These are phyloP conservation scores for Verticillium nonalfalfae DNA, from an alignment of 2,329 filamentous ascomycete genomes.

Conservation along the genomic window DNA sequence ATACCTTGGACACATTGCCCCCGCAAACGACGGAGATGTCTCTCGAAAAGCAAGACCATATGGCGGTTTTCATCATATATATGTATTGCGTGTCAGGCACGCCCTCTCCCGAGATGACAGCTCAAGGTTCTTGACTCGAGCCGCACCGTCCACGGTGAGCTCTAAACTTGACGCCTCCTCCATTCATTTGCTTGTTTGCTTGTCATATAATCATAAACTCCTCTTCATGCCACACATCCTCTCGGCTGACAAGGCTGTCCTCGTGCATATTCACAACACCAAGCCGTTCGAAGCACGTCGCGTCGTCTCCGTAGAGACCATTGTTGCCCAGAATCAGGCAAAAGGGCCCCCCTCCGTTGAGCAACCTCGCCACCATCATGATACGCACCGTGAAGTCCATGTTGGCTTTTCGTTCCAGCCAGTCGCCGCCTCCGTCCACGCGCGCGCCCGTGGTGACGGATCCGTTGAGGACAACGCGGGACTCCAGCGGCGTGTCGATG, in stretches of 20 bases:
- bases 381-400: neutral
- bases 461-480: neutral
- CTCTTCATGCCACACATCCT: neutral
- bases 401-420: neutral
- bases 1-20: no score
- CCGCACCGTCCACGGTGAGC: no score
- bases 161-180: no score
- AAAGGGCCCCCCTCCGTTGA: neutral
- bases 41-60: no score
- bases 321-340: neutral
- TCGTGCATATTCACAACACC: neutral
- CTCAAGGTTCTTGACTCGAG: no score
- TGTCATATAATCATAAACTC: neutral
- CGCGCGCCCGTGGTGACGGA: neutral
- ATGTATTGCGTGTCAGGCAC: no score
- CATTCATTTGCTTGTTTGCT: neutral
- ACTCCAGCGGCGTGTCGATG: neutral
- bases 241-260: neutral
- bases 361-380: neutral
- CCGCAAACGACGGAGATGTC: no score
- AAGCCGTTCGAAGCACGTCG: neutral
- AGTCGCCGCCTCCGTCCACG: neutral
- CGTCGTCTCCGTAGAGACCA: neutral
- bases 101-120: no score
- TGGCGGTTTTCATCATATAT: no score